phyloP scores from a whole-genome alignment of 495 filamentous ascomycete species.

The Massariosphaeria phaeospora region DNA sequence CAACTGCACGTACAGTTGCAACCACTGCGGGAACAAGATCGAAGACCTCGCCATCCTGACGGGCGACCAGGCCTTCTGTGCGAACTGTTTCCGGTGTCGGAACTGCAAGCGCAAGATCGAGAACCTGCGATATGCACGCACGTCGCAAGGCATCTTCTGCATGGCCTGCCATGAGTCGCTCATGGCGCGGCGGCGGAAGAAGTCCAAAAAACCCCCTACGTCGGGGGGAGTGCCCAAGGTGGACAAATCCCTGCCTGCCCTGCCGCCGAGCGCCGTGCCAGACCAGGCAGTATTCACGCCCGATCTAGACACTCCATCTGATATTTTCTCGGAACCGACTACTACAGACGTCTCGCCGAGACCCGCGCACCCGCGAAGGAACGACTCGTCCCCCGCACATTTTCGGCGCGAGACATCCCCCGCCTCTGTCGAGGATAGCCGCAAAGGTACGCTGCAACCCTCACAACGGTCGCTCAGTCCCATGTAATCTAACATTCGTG shows the following conservation, averaged over 20 bases:
- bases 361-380: constrained; percentile 46
- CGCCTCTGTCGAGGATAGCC: constrained; percentile 32
- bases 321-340: constrained; percentile 61
- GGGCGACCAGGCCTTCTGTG: constrained; percentile 98
- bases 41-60: constrained; percentile 97
- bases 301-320: constrained; percentile 63
- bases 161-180: constrained; percentile 99
- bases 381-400: constrained; percentile 35
- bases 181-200: constrained; percentile 92
- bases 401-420: constrained; percentile 40
- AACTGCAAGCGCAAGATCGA: constrained; percentile 99
- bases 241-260: constrained; percentile 90
- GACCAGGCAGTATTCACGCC: constrained; percentile 57
- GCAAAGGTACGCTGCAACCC: constrained; percentile 39
- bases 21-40: constrained; percentile 94
- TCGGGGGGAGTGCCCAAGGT: constrained; percentile 56
- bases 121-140: constrained; percentile 94
- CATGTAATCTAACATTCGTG: constrained; percentile 11
- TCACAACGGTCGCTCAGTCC: background rate
- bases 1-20: constrained; percentile 99
- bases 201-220: constrained; percentile 58
- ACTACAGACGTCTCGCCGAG: constrained; percentile 64
- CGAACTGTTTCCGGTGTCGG: constrained; percentile 91
- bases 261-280: constrained; percentile 64
- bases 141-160: constrained; percentile 98